phyloP scores from a whole-genome alignment of 202 grass and related monocot species.

The Dendrocalamus latiflorus region DNA sequence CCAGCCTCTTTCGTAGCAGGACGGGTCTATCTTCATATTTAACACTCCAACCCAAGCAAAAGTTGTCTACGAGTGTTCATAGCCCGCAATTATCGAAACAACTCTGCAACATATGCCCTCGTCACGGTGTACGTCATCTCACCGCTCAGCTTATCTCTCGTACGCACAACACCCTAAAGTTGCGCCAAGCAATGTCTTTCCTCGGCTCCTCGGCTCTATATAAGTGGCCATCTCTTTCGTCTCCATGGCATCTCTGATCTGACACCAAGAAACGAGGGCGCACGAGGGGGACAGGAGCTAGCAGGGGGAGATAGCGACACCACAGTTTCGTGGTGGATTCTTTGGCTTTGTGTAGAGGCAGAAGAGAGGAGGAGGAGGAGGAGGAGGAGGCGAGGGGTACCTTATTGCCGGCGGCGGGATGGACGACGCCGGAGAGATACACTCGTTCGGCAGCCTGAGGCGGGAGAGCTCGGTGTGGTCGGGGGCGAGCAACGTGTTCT shows the following conservation, averaged over 20 bases:
- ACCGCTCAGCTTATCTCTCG: background rate
- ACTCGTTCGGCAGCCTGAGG: conserved; percentile 45
- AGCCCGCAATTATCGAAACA: background rate
- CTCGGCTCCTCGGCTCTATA: background rate
- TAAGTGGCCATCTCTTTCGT: conserved; percentile 7
- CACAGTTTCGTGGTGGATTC: background rate
- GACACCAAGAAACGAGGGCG: conserved; percentile 1
- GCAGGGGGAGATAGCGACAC: background rate
- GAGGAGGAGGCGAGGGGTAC: background rate
- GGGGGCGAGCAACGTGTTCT: conserved; percentile 31
- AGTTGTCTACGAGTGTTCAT: background rate
- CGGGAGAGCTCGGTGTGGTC: conserved; percentile 45
- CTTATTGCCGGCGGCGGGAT: background rate
- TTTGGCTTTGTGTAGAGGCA: background rate
- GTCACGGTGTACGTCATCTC: conserved; percentile 6
- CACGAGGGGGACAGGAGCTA: background rate
- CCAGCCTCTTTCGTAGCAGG: background rate
- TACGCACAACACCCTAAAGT: background rate
- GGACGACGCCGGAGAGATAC: conserved; percentile 57
- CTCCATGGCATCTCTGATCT: background rate
- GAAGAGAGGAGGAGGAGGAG: no score
- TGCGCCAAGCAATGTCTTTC: background rate
- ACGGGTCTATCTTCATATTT: background rate
- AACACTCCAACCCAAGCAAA: conserved; percentile 2
- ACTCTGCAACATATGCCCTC: background rate